phyloP scores from a whole-genome alignment of 148 eudicot species.

The Vaccinium macrocarpon region DNA sequence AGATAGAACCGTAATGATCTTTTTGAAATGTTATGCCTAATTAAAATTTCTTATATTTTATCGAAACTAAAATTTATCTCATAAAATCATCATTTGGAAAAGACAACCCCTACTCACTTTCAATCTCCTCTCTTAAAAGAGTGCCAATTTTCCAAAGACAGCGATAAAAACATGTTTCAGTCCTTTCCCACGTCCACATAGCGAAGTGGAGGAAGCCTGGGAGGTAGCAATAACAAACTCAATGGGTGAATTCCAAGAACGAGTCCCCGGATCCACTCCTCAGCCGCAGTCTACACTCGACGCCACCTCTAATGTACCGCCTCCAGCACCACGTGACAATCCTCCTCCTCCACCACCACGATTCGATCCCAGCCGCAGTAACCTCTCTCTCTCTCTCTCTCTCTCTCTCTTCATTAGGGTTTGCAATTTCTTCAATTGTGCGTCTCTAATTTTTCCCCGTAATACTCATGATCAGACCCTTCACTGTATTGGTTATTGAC shows the following conservation, averaged over 20 bases:
- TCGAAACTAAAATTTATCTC: too few species aligned
- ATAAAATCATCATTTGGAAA: too few species aligned
- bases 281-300: conserved; percentile 5
- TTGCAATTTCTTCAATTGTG: not conserved
- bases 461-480: not conserved
- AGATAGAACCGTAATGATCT: too few species aligned
- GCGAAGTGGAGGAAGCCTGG: not conserved
- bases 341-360: conserved; percentile 36
- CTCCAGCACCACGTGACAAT: conserved; percentile 8
- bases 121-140: too few species aligned
- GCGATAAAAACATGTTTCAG: too few species aligned
- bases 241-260: conserved; percentile 25
- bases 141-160: too few species aligned
- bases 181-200: too few species aligned
- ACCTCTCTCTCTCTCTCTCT: conserved; percentile 3
- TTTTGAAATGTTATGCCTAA: too few species aligned
- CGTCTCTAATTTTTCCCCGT: not conserved
- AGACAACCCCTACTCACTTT: too few species aligned
- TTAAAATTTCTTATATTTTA: too few species aligned
- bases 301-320: conserved; percentile 17
- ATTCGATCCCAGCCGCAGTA: conserved; percentile 75
- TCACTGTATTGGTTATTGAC: not conserved
- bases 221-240: not conserved
- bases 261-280: conserved; percentile 16
- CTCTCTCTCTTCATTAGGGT: not conserved